Evolutionary conservation across 768 basidiomycete species (phyloP), one percentile per base, ranked within the genome.

Genomic region (Cyclocybe cylindracea): DNA sequence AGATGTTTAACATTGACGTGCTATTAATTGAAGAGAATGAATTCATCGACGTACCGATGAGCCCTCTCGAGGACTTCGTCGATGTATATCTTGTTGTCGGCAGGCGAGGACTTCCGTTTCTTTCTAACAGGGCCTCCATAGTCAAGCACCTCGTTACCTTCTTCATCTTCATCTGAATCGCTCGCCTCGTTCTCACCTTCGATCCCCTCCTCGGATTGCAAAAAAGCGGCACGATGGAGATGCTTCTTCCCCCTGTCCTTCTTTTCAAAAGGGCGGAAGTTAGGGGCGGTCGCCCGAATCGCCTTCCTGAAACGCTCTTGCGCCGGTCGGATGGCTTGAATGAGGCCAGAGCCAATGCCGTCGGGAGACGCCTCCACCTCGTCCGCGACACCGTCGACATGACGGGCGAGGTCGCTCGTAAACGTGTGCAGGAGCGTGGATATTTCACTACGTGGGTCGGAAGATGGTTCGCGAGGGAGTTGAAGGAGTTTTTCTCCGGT

Each of bases 401-500:
- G 71, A 9, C 38, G 61, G 1, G 69, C 52, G 0, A 89, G 58
- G 14, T 79, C 79, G 0, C 62, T 65, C 1, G 68, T 63, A 42
- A 89, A 90, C 0, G 51, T 56, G 3, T 75, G 67, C 4, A 90
- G 56, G 2, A 82, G 57, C 0, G 65, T 68, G 0, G 81, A 64
- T 2, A 89, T 75, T 46, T 87, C 87, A n/a, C 75, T 75, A 0
- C 81, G 64, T 0, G 86, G 77, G 40, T 89, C 79, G 1, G 55
- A 61, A 0, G 86, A 82, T 0, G 86, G 86, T 0, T 59, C 1
- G 67, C 56, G 0, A 89, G 59, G 14, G 79, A 78, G 0, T 62
- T 65, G 2, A 67, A 62, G 44, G 89, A 90, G 0, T 49, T 57
- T 3, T 74, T 60, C 48, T 1, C 76, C 69, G 0, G 80, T 76